Percentiles rank a stretch among this genome's conserved stretches.
These are phyloP conservation scores for Leptographium radiaticola DNA, from an alignment of 2,329 filamentous ascomycete genomes.

Conservation along the genomic window DNA sequence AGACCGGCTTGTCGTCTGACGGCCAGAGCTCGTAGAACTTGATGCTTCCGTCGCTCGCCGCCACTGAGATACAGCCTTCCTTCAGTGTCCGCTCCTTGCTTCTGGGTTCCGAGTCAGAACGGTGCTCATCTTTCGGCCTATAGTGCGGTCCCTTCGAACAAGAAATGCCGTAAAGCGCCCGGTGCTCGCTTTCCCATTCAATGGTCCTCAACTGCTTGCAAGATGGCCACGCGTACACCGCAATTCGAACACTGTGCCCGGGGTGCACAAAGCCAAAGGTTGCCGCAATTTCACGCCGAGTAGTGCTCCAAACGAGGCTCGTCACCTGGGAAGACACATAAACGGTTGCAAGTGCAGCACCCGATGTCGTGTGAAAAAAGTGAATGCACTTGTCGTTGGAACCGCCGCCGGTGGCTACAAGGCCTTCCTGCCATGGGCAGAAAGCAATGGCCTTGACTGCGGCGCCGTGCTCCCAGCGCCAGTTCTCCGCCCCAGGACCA, in stretches of 20 bases:
- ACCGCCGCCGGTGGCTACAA: constrained; percentile 84
- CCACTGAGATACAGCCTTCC: constrained; percentile 81
- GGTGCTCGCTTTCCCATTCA: constrained; percentile 66
- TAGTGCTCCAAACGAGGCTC: constrained; percentile 78
- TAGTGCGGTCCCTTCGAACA: constrained; percentile 49
- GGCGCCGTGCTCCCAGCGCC: constrained; percentile 67
- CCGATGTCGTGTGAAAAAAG: constrained; percentile 82
- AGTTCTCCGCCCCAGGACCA: constrained; percentile 44
- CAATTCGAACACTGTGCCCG: constrained; percentile 78
- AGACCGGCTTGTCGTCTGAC: constrained; percentile 41
- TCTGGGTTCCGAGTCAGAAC: constrained; percentile 25
- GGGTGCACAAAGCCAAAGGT: constrained; percentile 91
- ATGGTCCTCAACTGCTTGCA: constrained; percentile 77
- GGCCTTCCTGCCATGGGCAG: constrained; percentile 79
- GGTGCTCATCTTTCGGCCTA: constrained; percentile 14
- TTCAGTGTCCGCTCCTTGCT: constrained; percentile 40
- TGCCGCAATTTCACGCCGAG: constrained; percentile 73
- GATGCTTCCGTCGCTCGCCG: constrained; percentile 80
- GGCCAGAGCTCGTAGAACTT: constrained; percentile 95
- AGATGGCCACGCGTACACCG: constrained; percentile 88
- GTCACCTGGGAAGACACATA: constrained; percentile 90
- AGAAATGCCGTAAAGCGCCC: constrained; percentile 76
- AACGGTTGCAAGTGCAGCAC: constrained; percentile 76
- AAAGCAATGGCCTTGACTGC: constrained; percentile 96
- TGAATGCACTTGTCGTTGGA: constrained; percentile 92